Base-by-base conservation (phyloP, 2,329 filamentous ascomycete genomes). In the Graphilbum fragrans region DNA sequence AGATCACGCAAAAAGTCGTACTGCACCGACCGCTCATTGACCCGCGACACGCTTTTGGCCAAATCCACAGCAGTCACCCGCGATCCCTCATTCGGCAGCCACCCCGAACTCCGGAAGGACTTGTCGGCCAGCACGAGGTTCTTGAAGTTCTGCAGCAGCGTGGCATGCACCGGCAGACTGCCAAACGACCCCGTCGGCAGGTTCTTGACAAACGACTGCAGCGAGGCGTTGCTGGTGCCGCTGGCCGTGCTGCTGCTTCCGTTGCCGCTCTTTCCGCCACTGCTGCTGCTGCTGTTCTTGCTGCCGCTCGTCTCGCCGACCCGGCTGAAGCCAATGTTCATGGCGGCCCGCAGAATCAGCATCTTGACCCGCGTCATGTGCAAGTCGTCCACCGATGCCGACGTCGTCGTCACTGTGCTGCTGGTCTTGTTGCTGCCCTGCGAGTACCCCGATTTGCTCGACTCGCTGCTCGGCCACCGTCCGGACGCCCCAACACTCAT, bases 1-100 rank as follows among this genome's bases (percentile, higher is more conserved):
- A 95, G 66, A 52, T 94, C 87, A 38, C 77, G 70, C 47, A 95
- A 64, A 69, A 90, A 95, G 9, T 67, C 67, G 58, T 92, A 92
- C 52, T 87, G 77, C 43, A 76, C 71, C 22, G 71, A 70, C 31
- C 75, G 78, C 43, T 76, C 69, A 40, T 74, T 74, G 74, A 94
- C 84, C 67, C 80, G 81, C 40, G 73, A 68, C 7, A 94, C 82
- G 38, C 84, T 85, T 58, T 80, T 82, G 29, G 83, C 84, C 47
- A 93, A 76, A 50, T 95, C 87, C n/a, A 69, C 62, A 0, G 85
- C 83, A 4, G 67, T 70, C 6, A 83, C 69, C 10, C 74, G 69
- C 49, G 69, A 82, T 42, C 65, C 79, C 45, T 58, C 63, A 4
- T 65, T 50, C 4, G 80, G 79, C 18, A 82, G 63, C 22, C 67